phyloP scores from a whole-genome alignment of 2,329 filamentous ascomycete genomes.

The Epichloe sp. region DNA sequence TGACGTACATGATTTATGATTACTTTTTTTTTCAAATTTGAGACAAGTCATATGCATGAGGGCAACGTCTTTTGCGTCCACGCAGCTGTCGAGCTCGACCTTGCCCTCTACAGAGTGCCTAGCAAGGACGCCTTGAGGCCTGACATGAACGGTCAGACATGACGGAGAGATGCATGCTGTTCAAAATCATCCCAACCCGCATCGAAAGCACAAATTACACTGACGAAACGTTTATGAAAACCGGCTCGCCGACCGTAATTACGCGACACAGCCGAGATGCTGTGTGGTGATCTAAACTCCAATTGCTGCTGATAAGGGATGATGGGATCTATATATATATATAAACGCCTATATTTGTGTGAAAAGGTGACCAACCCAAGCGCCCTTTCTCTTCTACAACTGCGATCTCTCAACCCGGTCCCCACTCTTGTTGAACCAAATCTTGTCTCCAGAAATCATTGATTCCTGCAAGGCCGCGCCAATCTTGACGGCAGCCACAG shows the following conservation, averaged over 20 bases:
- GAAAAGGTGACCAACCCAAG: not conserved
- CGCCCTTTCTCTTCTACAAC: not conserved
- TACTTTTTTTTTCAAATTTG: too few species aligned
- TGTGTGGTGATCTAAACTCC: not conserved
- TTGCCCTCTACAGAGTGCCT: too few species aligned
- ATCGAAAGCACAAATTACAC: too few species aligned
- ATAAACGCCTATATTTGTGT: not conserved
- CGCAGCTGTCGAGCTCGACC: too few species aligned
- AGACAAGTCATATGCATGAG: too few species aligned
- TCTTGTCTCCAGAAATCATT: conserved; percentile 40
- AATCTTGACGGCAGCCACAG: conserved; percentile 47
- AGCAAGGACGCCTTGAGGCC: too few species aligned
- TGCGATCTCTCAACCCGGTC: conserved; percentile 6
- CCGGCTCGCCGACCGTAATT: not conserved
- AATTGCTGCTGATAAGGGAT: not conserved
- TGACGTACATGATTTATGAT: too few species aligned
- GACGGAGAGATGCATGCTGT: too few species aligned
- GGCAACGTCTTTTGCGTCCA: too few species aligned
- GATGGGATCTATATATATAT: not conserved
- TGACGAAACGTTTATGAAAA: not conserved
- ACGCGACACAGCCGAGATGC: not conserved
- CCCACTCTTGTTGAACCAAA: conserved; percentile 36
- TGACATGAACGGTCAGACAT: too few species aligned
- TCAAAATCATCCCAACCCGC: too few species aligned
- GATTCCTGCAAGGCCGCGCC: conserved; percentile 46